Base-by-base conservation (phyloP, 805 yeast genomes). In the Tetrapisispora pingtungensis region DNA sequence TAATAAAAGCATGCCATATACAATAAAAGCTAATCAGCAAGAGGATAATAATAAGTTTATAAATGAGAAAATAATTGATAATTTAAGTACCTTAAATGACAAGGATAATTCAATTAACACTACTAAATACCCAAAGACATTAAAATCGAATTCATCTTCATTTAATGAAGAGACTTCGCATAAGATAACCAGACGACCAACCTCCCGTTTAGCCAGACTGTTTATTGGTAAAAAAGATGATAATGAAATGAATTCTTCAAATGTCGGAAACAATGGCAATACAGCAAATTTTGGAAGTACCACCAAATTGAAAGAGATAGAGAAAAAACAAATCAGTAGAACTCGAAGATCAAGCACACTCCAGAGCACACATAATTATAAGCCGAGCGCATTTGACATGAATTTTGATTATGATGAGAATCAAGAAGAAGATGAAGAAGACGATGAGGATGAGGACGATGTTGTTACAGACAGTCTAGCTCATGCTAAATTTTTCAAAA, bases 371-470 rank as follows among this genome's bases (percentile, higher is more conserved):
- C 44, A 40, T 31, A 10, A n/a, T 6, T 24, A 47, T 28, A 46
- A 43, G 36, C 47, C 47, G 20, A 45, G 48, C 28, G 46, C 45
- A 18, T 59, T 55, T 41, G 52, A 57, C 13, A 52, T 58, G 53
- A 56, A 56, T 24, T 59, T 59, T 45, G 64, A 60, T 42, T 59
- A 57, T 41, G 60, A 59, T 45, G 61, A 58, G 28, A 54, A 52
- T 40, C 40, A 59, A 3, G 63, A 61, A 17, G 62, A 58, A 31
- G 64, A 60, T 30, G 66, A 61, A 14, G 66, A 62, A 19, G 64
- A 59, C 17, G 62, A 55, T 13, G 62, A 57, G 6, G 46, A 46
- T 12, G 63, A 60, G 18, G 61, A 58, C 7, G 60, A 54, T 34
- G 58, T 50, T 10, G 50, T 49, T 20, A 50, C 50, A 27, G 47